These are phyloP conservation scores for Periconia sp. DNA, from an alignment of 2,329 filamentous ascomycete genomes.

Conservation along the genomic window DNA sequence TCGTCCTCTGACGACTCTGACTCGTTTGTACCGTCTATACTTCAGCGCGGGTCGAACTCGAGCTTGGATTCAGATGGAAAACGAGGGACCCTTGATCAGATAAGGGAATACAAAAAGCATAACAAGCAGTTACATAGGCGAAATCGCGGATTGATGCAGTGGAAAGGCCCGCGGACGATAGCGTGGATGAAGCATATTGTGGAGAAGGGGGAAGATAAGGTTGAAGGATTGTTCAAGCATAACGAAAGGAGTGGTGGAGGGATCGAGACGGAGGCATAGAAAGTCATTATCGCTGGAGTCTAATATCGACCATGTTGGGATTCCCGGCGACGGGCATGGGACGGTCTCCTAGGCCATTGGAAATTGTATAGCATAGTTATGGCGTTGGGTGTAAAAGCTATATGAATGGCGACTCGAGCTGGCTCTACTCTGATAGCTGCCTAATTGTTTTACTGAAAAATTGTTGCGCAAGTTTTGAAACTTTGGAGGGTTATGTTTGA, in stretches of 20 bases:
- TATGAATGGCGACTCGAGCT: too few species aligned
- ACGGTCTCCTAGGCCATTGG: too few species aligned
- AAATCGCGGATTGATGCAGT: slow-evolving; percentile 77
- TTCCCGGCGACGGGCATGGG: too few species aligned
- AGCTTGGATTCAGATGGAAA: slow-evolving; percentile 43
- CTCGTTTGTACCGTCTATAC: slow-evolving; percentile 28
- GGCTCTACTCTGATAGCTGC: too few species aligned
- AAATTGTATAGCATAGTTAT: too few species aligned
- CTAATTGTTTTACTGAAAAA: too few species aligned
- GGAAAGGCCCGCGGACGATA: slow-evolving; percentile 63
- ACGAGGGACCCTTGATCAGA: slow-evolving; percentile 57
- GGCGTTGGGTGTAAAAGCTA: too few species aligned
- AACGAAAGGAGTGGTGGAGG: slow-evolving; percentile 59
- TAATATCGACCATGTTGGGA: too few species aligned
- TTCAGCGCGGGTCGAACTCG: slow-evolving; percentile 26
- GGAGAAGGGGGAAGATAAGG: slow-evolving; percentile 54
- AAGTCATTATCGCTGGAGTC: too few species aligned
- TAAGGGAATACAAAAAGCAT: slow-evolving; percentile 59
- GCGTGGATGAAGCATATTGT: slow-evolving; percentile 67
- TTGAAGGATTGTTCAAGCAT: slow-evolving; percentile 61
- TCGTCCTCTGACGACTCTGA: slow-evolving; percentile 24
- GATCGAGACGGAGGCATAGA: slow-evolving; percentile 73
- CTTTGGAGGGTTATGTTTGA: too few species aligned
- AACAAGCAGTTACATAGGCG: slow-evolving; percentile 48
- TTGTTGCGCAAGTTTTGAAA: too few species aligned